Evolutionary conservation across 2,329 filamentous ascomycete genomes (phyloP), one percentile per base, ranked within the genome.

Genomic region (Aurifilum marmelostoma): DNA sequence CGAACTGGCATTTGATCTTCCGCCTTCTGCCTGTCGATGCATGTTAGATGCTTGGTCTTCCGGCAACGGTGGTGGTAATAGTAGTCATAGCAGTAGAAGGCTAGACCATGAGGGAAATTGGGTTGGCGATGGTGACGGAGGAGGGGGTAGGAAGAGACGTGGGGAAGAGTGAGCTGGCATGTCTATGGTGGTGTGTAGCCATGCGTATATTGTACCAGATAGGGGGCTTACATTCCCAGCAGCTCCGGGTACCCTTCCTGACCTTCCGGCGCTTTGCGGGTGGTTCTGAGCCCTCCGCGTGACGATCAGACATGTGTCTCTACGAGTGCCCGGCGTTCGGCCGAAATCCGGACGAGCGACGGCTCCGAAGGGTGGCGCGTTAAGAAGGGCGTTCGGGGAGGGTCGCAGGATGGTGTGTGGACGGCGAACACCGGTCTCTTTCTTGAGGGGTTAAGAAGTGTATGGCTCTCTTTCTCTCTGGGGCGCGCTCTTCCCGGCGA

Each of bases 241-340:
- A 86, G 72, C 84, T 86, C 71, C 81, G 81, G 1, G 85, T 87
- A n/a, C 85, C 84, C 70, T 86, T 86, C 24, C 83, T 82, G 32
- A 84, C 73, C 73, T 80, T 84, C 65, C 81, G 78, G 65, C 81
- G 77, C 73, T 80, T 80, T 37, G 75, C 71, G 32, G 75, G 76
- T 18, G 71, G 69, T 27, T 73, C 69, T 41, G 64, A 69, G 29
- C 47, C 41, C 39, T 65, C 61, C 32, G 58, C 43, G n/a, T 24
- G 67, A 61, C 27, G 54, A 21, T 61, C 67, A 50, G 64, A 68
- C 69, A 67, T 71, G 29, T 58, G 60, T 56, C 47, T 32, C 9
- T n/a, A 18, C 21, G 24, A 27, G 24, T 54, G 56, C 43, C 41
- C 47, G 27, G 41, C 59, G 67, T 67, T 69, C 69, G 67, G 69